These are phyloP conservation scores for Quercus bicolor DNA, from an alignment of 306 rosid species.

Conservation along the genomic window DNA sequence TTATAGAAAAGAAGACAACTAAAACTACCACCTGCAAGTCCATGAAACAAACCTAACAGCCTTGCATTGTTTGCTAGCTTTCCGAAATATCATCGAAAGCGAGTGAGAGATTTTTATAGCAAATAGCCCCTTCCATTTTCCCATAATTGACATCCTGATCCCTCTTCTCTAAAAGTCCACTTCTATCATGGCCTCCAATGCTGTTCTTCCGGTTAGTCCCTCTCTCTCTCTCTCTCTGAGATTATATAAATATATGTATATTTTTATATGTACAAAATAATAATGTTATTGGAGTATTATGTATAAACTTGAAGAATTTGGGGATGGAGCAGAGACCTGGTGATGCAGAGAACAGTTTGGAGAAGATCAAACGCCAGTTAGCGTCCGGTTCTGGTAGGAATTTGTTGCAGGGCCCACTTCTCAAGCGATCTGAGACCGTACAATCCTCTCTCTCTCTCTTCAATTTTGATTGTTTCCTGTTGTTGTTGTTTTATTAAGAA, in stretches of 20 bases:
- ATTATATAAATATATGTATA: background rate
- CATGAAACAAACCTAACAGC: slow-evolving; percentile 29
- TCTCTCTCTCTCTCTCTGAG: background rate
- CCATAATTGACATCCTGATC: background rate
- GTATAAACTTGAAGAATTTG: slow-evolving; percentile 12
- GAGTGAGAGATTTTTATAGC: background rate
- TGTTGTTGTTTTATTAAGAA: background rate
- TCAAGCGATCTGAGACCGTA: slow-evolving; percentile 98
- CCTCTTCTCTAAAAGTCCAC: background rate
- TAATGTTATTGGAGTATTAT: background rate
- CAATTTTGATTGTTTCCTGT: background rate
- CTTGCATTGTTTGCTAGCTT: background rate
- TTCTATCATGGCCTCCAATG: slow-evolving; percentile 74
- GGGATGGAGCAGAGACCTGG: slow-evolving; percentile 53
- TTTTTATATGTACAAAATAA: background rate
- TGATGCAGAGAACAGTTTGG: slow-evolving; percentile 80
- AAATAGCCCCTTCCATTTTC: background rate
- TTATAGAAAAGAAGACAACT: no score
- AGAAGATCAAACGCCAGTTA: slow-evolving; percentile 95
- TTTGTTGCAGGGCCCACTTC: slow-evolving; percentile 95
- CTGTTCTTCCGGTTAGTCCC: slow-evolving; percentile 55
- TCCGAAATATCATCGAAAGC: no score
- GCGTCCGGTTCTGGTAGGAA: slow-evolving; percentile 89
- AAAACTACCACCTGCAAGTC: background rate
- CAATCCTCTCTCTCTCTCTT: slow-evolving; percentile 14